Conservation (phyloP, 2,329 filamentous ascomycete species). For the Penicillium digitatum region DNA sequence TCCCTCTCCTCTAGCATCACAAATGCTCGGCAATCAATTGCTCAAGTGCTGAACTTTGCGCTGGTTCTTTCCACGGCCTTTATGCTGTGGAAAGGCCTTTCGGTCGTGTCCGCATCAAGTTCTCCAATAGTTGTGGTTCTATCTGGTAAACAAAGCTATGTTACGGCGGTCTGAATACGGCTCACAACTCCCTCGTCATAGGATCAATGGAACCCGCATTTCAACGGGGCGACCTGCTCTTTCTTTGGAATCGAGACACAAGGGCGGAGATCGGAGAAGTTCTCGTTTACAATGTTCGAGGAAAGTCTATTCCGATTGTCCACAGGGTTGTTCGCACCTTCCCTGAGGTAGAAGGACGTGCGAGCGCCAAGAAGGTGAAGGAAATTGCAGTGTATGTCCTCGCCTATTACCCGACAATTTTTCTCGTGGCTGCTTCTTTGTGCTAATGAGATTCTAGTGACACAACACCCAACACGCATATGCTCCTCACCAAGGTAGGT, state of each 20-base stretch:
- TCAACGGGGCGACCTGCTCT: slow-evolving; percentile 60
- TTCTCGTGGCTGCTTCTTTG: background rate
- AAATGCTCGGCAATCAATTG: slow-evolving; percentile 75
- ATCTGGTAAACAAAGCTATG: slow-evolving; percentile 43
- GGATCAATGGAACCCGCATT: slow-evolving; percentile 64
- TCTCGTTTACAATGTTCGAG: slow-evolving; percentile 53
- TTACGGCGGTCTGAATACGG: background rate
- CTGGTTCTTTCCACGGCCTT: slow-evolving; percentile 70
- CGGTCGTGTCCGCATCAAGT: slow-evolving; percentile 68
- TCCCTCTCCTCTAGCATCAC: slow-evolving; percentile 54
- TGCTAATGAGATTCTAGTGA: slow-evolving; percentile 18
- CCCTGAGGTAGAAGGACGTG: slow-evolving; percentile 40
- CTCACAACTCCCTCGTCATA: background rate
- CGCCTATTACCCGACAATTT: background rate
- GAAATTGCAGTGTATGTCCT: slow-evolving; percentile 29
- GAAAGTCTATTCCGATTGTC: slow-evolving; percentile 96
- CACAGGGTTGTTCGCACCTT: slow-evolving; percentile 78
- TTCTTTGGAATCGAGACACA: slow-evolving; percentile 59
- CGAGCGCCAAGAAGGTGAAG: slow-evolving; percentile 35
- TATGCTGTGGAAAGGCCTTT: slow-evolving; percentile 71
- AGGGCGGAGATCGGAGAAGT: slow-evolving; percentile 68
- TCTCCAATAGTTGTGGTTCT: slow-evolving; percentile 65
- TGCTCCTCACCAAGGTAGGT: slow-evolving; percentile 73
- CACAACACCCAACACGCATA: slow-evolving; percentile 29
- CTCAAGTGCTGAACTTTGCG: slow-evolving; percentile 84